These are phyloP conservation scores for Aspergillus clavatus DNA, from an alignment of 2,329 filamentous ascomycete genomes.

Conservation along the genomic window DNA sequence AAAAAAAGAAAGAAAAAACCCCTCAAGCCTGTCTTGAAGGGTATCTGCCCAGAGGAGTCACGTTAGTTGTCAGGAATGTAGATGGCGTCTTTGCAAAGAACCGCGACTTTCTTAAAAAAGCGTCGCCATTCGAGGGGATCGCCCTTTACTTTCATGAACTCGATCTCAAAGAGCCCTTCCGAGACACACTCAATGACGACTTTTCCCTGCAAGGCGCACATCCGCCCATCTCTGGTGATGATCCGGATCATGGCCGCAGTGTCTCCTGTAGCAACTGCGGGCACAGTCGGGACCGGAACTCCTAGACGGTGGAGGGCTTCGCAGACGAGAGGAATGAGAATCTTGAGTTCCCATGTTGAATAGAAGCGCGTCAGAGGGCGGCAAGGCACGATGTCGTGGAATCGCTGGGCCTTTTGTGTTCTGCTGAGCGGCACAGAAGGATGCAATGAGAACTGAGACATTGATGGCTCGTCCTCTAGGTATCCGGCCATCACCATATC, in stretches of 20 bases:
- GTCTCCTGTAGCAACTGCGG: slow-evolving; percentile 44
- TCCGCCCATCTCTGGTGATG: slow-evolving; percentile 58
- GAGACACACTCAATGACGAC: slow-evolving; percentile 43
- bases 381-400: slow-evolving; percentile 84
- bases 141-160: slow-evolving; percentile 91
- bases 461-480: slow-evolving; percentile 78
- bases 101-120: slow-evolving; percentile 93
- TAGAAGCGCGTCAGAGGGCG: slow-evolving; percentile 90
- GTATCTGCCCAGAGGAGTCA: background rate
- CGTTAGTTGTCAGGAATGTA: slow-evolving; percentile 51
- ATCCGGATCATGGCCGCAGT: slow-evolving; percentile 64
- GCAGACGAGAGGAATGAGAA: slow-evolving; percentile 73
- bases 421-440: slow-evolving; percentile 75
- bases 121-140: slow-evolving; percentile 95
- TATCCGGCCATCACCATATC: slow-evolving; percentile 51
- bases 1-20: background rate
- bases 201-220: slow-evolving; percentile 42
- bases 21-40: background rate
- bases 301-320: slow-evolving; percentile 82
- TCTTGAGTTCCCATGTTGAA: slow-evolving; percentile 68
- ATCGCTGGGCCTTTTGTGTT: slow-evolving; percentile 82
- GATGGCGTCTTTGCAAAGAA: slow-evolving; percentile 81
- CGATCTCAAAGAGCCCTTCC: slow-evolving; percentile 69
- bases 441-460: slow-evolving; percentile 74
- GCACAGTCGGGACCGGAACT: slow-evolving; percentile 60